phyloP scores from a whole-genome alignment of 768 basidiomycete species.

The Russula olivacea region DNA sequence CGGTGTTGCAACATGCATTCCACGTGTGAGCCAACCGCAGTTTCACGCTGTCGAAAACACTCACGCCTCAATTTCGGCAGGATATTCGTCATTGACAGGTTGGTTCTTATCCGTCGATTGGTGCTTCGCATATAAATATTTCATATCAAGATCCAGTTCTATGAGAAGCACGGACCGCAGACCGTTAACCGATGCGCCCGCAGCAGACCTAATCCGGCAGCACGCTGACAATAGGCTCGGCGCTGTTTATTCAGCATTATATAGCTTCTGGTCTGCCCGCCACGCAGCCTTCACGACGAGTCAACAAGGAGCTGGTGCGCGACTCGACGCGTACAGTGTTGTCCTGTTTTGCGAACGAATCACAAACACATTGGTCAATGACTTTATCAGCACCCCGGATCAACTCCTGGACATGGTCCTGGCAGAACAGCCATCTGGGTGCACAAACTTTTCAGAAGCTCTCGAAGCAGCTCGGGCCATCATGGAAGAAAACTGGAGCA shows the following conservation, averaged over 20 bases:
- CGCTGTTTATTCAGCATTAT: constrained; percentile 51
- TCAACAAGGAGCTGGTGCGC: constrained; percentile 27
- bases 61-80: constrained; percentile 26
- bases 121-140: not conserved
- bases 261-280: constrained; percentile 53
- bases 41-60: not conserved
- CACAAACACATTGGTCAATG: constrained; percentile 36
- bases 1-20: constrained; percentile 48
- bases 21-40: constrained; percentile 44
- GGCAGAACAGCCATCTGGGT: constrained; percentile 28
- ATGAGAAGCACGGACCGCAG: constrained; percentile 40
- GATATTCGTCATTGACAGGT: constrained; percentile 54
- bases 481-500: constrained; percentile 47
- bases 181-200: constrained; percentile 43
- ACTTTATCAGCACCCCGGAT: constrained; percentile 42
- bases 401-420: constrained; percentile 40
- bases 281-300: constrained; percentile 33
- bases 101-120: not conserved
- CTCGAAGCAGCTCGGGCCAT: constrained; percentile 33
- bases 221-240: constrained; percentile 46
- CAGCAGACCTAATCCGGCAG: constrained; percentile 34
- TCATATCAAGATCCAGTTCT: constrained; percentile 42
- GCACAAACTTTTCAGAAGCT: constrained; percentile 44
- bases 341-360: constrained; percentile 38
- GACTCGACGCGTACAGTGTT: constrained; percentile 53